Percentiles rank a stretch among this genome's conserved stretches.
phyloP scores from a whole-genome alignment of 2,329 filamentous ascomycete species.

The Bimuria novae-zelandiae region DNA sequence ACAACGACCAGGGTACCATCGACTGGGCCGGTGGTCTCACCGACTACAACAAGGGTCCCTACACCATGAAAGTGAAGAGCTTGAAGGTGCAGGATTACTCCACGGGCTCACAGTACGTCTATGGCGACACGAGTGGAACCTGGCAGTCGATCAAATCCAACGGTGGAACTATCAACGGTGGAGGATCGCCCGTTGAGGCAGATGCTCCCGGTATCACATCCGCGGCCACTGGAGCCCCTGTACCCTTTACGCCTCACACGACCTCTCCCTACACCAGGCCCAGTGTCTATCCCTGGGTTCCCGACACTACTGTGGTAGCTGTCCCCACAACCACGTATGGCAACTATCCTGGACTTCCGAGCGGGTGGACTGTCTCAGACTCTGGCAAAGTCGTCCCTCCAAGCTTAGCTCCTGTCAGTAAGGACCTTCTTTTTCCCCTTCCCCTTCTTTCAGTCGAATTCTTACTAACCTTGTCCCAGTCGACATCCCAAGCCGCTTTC shows the following conservation, averaged over 20 bases:
- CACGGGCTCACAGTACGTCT: constrained; percentile 82
- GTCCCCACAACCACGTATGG: constrained; percentile 52
- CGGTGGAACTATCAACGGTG: constrained; percentile 74
- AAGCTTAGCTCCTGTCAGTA: constrained; percentile 69
- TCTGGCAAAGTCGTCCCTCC: constrained; percentile 79
- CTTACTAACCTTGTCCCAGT: constrained; percentile 44
- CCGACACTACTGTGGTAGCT: constrained; percentile 56
- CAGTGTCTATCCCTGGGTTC: constrained; percentile 65
- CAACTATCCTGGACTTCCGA: constrained; percentile 66
- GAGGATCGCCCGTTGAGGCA: constrained; percentile 59
- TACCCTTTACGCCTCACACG: constrained; percentile 70
- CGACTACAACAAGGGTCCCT: constrained; percentile 82
- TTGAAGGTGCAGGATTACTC: constrained; percentile 88
- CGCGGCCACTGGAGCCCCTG: constrained; percentile 64
- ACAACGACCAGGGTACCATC: constrained; percentile 80
- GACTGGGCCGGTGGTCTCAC: constrained; percentile 86
- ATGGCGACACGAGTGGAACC: constrained; percentile 75
- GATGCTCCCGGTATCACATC: constrained; percentile 67
- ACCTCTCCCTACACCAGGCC: constrained; percentile 54
- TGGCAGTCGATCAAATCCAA: constrained; percentile 82
- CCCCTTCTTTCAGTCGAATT: constrained; percentile 1
- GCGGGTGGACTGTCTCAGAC: constrained; percentile 79
- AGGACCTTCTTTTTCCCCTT: constrained; percentile 51
- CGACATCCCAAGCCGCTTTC: constrained; percentile 56
- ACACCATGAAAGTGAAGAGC: constrained; percentile 79